Percentiles rank a stretch among this genome's conserved stretches.
These are phyloP conservation scores for Bipolaris sorokiniana DNA, from an alignment of 2,329 filamentous ascomycete species.

Conservation along the genomic window DNA sequence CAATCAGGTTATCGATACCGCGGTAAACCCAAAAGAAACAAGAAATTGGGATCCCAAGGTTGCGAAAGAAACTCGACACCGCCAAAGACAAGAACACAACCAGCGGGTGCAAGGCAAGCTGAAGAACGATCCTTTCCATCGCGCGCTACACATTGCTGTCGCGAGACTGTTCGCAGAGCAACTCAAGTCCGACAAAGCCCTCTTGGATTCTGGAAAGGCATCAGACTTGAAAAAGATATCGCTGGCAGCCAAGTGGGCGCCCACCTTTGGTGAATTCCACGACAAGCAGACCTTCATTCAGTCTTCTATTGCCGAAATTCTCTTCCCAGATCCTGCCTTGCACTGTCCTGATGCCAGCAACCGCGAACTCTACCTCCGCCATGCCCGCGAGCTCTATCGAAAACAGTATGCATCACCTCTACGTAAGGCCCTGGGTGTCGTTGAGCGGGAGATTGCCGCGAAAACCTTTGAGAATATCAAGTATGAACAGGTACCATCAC, in stretches of 20 bases:
- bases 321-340: constrained; percentile 52
- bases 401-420: constrained; percentile 58
- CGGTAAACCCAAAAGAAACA: constrained; percentile 21
- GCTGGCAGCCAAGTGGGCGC: constrained; percentile 67
- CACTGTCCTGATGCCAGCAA: constrained; percentile 43
- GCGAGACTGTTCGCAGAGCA: constrained; percentile 64
- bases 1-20: constrained; percentile 45
- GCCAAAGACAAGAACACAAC: constrained; percentile 52
- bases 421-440: constrained; percentile 59
- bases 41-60: constrained; percentile 28
- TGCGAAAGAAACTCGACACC: constrained; percentile 34
- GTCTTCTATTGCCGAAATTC: constrained; percentile 63
- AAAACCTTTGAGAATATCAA: constrained; percentile 59
- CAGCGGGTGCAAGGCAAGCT: constrained; percentile 52
- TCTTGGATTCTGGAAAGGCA: constrained; percentile 51
- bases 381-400: constrained; percentile 62
- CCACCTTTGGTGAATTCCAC: constrained; percentile 61
- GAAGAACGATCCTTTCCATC: constrained; percentile 55
- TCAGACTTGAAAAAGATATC: constrained; percentile 57
- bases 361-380: constrained; percentile 60
- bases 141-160: constrained; percentile 59
- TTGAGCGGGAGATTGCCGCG: constrained; percentile 60
- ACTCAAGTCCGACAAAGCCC: constrained; percentile 55
- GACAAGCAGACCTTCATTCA: constrained; percentile 65
- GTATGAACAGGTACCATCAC: constrained; percentile 63